These are phyloP conservation scores for Radiomyces spectabilis DNA, from an alignment of 192 early-diverging fungal genomes.

Conservation along the genomic window DNA sequence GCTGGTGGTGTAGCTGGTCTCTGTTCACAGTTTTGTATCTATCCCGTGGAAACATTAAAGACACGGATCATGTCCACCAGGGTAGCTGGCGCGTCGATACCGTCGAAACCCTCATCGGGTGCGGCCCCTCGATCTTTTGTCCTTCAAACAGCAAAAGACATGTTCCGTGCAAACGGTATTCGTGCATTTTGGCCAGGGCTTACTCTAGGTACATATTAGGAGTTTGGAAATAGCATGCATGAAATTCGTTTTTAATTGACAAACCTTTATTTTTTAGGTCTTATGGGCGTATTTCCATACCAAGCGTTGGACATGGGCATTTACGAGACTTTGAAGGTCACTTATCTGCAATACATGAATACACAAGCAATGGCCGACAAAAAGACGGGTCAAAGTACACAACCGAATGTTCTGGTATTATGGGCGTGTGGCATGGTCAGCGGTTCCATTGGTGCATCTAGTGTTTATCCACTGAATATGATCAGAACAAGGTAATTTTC, in stretches of 20 bases:
- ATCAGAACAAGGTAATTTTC: constrained; percentile 58
- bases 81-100: constrained; percentile 3
- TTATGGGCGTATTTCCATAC: constrained; percentile 74
- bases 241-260: background rate
- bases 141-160: constrained; percentile 41
- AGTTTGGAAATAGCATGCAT: background rate
- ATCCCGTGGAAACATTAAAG: constrained; percentile 72
- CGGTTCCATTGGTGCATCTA: constrained; percentile 55
- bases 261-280: background rate
- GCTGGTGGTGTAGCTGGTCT: constrained; percentile 71
- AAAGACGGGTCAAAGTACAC: constrained; percentile 20
- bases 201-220: constrained; percentile 6
- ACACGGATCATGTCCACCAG: constrained; percentile 67
- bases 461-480: constrained; percentile 69
- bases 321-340: constrained; percentile 64
- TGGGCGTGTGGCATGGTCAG: constrained; percentile 62
- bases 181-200: constrained; percentile 52
- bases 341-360: constrained; percentile 40
- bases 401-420: constrained; percentile 40
- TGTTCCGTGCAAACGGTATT: constrained; percentile 56
- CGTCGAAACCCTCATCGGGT: constrained; percentile 5
- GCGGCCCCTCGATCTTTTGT: constrained; percentile 23
- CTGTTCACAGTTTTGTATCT: constrained; percentile 64
- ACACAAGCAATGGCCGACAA: constrained; percentile 19
- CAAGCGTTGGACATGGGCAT: constrained; percentile 64